These are phyloP conservation scores for Rubia peregrina DNA, from an alignment of 305 asterid species.

Conservation along the genomic window DNA sequence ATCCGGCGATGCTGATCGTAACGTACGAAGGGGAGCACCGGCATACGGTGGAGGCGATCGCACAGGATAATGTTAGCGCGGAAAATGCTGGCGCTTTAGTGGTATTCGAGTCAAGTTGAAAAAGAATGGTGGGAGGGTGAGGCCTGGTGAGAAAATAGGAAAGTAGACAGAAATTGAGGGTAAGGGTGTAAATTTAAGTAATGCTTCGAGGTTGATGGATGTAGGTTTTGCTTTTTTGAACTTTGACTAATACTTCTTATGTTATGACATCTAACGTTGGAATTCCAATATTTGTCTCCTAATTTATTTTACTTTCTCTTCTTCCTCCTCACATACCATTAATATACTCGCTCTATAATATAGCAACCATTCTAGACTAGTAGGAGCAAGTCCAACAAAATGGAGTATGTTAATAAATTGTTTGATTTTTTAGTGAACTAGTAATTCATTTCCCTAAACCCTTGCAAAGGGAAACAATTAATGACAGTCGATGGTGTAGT, in stretches of 20 bases:
- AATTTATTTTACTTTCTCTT: too few species aligned
- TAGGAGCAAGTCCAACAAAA: too few species aligned
- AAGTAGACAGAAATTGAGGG: background rate
- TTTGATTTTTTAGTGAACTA: too few species aligned
- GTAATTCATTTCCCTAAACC: too few species aligned
- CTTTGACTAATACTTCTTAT: background rate
- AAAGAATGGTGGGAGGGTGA: background rate
- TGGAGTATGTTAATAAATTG: too few species aligned
- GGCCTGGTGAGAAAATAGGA: background rate
- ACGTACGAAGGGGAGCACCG: slow-evolving; percentile 79
- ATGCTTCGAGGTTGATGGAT: background rate
- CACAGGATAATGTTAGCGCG: slow-evolving; percentile 25
- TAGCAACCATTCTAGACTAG: too few species aligned
- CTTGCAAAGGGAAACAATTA: too few species aligned
- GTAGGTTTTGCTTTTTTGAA: background rate
- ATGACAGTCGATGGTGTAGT: too few species aligned
- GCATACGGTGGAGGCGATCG: slow-evolving; percentile 32
- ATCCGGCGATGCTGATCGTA: slow-evolving; percentile 65
- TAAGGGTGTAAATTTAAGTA: background rate
- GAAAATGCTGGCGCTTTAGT: slow-evolving; percentile 4
- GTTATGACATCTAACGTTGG: background rate
- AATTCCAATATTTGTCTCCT: background rate
- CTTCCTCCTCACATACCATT: too few species aligned
- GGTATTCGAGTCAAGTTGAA: slow-evolving; percentile 6
- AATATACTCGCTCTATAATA: too few species aligned